These are phyloP conservation scores for Colletotrichum sojae DNA, from an alignment of 2,329 filamentous ascomycete genomes.

Conservation along the genomic window DNA sequence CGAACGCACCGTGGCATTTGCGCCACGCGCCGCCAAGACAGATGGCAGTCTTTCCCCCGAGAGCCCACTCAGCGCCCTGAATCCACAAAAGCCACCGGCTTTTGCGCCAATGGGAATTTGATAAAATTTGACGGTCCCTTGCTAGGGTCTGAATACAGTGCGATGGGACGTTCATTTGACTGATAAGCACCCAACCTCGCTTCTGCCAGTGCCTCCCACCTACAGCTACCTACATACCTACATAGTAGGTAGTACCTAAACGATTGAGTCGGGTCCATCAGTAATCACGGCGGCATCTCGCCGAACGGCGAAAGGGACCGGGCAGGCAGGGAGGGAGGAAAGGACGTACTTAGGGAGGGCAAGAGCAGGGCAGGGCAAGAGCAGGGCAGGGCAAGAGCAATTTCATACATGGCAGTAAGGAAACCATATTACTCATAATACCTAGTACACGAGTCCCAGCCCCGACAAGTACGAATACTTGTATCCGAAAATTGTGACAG, in stretches of 20 bases:
- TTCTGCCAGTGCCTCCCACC: not conserved
- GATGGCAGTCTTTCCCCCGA: slow-evolving; percentile 30
- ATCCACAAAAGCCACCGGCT: slow-evolving; percentile 12
- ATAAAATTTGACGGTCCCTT: slow-evolving; percentile 5
- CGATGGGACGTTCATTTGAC: not conserved
- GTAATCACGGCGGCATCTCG: too few relatives aligned
- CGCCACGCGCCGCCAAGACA: slow-evolving; percentile 39
- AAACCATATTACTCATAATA: too few relatives aligned
- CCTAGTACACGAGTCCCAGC: slow-evolving; percentile 13
- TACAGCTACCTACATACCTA: too few relatives aligned
- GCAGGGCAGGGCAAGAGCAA: too few relatives aligned
- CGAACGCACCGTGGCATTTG: slow-evolving; percentile 35
- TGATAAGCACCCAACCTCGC: slow-evolving; percentile 27
- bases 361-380: too few relatives aligned
- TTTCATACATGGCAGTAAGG: too few relatives aligned
- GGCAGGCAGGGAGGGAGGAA: too few relatives aligned
- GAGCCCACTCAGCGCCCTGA: slow-evolving; percentile 12
- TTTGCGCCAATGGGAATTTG: slow-evolving; percentile 20
- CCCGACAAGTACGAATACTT: slow-evolving; percentile 1
- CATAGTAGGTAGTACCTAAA: too few relatives aligned
- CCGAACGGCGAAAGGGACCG: too few relatives aligned
- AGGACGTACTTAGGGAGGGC: too few relatives aligned
- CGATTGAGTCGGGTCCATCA: too few relatives aligned
- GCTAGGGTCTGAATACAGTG: slow-evolving; percentile 31
- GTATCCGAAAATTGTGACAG: slow-evolving; percentile 28